Evolutionary conservation across 2,329 filamentous ascomycete genomes (phyloP), one percentile per base, ranked within the genome.

Genomic region (Aspergillus neotritici): DNA sequence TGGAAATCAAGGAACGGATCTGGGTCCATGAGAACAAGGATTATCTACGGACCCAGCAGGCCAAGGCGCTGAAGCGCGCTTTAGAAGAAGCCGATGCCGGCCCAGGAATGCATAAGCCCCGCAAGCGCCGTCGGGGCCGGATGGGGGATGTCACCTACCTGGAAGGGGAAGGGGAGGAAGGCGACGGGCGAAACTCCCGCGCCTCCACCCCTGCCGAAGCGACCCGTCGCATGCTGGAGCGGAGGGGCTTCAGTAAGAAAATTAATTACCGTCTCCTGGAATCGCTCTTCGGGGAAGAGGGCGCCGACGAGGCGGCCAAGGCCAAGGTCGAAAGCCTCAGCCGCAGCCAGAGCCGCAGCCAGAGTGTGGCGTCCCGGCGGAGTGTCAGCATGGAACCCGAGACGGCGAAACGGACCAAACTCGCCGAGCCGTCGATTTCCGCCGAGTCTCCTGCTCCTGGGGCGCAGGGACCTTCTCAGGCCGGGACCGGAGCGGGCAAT

Each of bases 11-110:
- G 64, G 90, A 96, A 64, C 81, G 82, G 47, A 86, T 97, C 40
- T 98, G 93, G 93, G 82, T 94, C 34, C 90, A 91, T 47, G 83
- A 90, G 61, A 97, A 98, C 66, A 89, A 93, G 62, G 88, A 94
- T 53, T 98, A 90, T 79, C 75, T 98, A 31, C 86, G 91, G 7
- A 79, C 82, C 37, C 85, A 94, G 60, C 89, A 96, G 60, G 82
- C 86, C 47, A 94, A 93, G 65, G 76, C 85, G 5, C 84, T 94
- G 44, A 79, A 85, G 31, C 79, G 82, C 46, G 87, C 89, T 30
- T 64, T 81, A 13, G 72, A 72, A n/a, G 74, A 77, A 48, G 74
- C 73, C 10, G 70, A 72, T 29, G 71, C 60, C 4, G 57, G 57
- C 6, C 62, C 57, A 10, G 52, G 63, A 29, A 51, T 57, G 53